Evolutionary conservation across 768 basidiomycete genomes (phyloP).

Genomic region (Russula griseocarnosa): DNA sequence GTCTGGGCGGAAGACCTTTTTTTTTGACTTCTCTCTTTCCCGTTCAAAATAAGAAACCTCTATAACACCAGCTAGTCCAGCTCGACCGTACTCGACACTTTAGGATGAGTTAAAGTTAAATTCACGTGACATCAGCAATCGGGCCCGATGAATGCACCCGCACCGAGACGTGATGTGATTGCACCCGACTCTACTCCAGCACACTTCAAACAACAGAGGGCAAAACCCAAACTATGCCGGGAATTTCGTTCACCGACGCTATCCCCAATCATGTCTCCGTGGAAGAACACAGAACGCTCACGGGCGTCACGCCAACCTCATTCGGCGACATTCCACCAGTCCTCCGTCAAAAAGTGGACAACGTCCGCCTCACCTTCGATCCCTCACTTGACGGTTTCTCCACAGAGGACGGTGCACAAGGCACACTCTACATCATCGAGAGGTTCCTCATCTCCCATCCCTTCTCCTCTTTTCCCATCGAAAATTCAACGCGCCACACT

Average conservation of each 20-base stretch:
- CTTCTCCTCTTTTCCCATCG: neutral
- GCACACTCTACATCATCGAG: slow-evolving; percentile 81
- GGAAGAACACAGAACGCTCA: slow-evolving; percentile 64
- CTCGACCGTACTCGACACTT: neutral
- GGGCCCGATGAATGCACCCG: neutral
- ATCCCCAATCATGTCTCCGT: slow-evolving; percentile 47
- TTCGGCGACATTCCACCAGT: slow-evolving; percentile 85
- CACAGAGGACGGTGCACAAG: slow-evolving; percentile 48
- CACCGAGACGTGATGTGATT: neutral
- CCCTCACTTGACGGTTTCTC: slow-evolving; percentile 63
- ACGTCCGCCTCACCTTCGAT: slow-evolving; percentile 64
- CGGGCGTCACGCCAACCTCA: slow-evolving; percentile 77
- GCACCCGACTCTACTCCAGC: neutral
- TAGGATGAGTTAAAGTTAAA: neutral
- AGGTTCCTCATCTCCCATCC: slow-evolving; percentile 49
- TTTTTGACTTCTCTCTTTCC: neutral
- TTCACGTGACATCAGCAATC: neutral
- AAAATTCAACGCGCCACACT: slow-evolving; percentile 7
- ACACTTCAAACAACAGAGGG: neutral
- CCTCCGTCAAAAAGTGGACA: slow-evolving; percentile 66
- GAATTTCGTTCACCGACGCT: slow-evolving; percentile 38
- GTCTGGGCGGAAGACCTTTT: neutral
- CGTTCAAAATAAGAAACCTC: neutral
- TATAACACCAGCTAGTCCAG: neutral
- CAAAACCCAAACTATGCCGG: slow-evolving; percentile 28